These are phyloP conservation scores for Sporothrix sp. DNA, from an alignment of 2,329 filamentous ascomycete genomes.

Conservation along the genomic window DNA sequence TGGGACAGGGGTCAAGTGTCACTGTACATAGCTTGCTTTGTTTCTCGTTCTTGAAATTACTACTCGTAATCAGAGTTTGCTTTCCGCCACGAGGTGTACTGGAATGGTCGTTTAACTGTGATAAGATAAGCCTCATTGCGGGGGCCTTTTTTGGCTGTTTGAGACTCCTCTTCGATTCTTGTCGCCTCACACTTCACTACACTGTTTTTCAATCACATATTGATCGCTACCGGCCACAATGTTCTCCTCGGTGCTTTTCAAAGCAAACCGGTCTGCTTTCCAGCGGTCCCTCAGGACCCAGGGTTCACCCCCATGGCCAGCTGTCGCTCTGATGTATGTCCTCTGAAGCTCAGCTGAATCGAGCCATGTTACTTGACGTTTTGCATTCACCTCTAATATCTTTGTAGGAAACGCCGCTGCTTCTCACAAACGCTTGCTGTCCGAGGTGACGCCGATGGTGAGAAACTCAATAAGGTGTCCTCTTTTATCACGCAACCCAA, in stretches of 20 bases:
- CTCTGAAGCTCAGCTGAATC: too few species aligned
- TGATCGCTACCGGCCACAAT: not conserved
- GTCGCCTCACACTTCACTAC: not conserved
- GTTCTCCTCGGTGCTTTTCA: conserved; percentile 9
- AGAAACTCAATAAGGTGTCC: conserved; percentile 73
- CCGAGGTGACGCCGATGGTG: conserved; percentile 35
- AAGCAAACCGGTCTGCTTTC: conserved; percentile 1
- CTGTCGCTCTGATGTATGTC: conserved; percentile 2
- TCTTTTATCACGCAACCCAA: conserved; percentile 87
- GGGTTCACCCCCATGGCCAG: not conserved
- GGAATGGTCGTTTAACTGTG: too few species aligned
- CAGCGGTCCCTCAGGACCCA: not conserved
- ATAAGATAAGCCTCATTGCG: too few species aligned
- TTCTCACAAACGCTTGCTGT: conserved; percentile 42
- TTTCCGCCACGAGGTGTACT: too few species aligned
- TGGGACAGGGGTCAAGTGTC: too few species aligned
- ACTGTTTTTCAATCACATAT: too few species aligned
- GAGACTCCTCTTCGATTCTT: not conserved
- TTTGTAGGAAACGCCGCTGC: conserved; percentile 32
- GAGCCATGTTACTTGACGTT: not conserved
- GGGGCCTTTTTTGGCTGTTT: not conserved
- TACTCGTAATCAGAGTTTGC: too few species aligned
- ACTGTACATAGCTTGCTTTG: too few species aligned
- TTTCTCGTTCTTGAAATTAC: too few species aligned
- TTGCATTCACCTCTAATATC: not conserved